phyloP scores from a whole-genome alignment of 2,329 filamentous ascomycete species.

The Stagonosporopsis vannaccii region DNA sequence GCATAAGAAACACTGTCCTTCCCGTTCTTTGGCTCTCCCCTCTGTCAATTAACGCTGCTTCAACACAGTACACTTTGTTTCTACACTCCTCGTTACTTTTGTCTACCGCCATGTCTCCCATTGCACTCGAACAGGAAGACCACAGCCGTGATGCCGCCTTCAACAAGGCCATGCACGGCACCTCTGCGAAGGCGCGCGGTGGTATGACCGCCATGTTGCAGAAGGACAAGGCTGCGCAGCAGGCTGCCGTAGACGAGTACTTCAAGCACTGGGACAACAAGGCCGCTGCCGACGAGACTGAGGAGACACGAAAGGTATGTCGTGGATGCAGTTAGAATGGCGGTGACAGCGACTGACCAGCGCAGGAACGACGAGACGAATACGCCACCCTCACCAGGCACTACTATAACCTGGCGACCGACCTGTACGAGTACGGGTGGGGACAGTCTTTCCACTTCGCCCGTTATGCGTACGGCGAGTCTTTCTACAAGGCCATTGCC shows the following conservation, averaged over 20 bases:
- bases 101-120: constrained; percentile 58
- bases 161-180: constrained; percentile 85
- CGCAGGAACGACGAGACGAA: constrained; percentile 79
- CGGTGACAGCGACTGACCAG: constrained; percentile 25
- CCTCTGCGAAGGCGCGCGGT: constrained; percentile 72
- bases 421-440: constrained; percentile 97
- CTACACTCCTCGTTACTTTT: constrained; percentile 7
- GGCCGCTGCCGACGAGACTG: constrained; percentile 78
- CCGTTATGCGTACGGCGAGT: constrained; percentile 85
- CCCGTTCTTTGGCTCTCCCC: constrained; percentile 24
- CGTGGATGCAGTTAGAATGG: constrained; percentile 1
- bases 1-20: constrained; percentile 23
- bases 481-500: constrained; percentile 89
- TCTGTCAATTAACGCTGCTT: constrained; percentile 28
- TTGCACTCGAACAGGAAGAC: constrained; percentile 79
- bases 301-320: constrained; percentile 76
- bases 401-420: constrained; percentile 97
- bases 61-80: constrained; percentile 17
- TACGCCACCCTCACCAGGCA: constrained; percentile 94
- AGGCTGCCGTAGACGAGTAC: constrained; percentile 86
- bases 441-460: constrained; percentile 97
- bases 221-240: constrained; percentile 81
- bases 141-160: constrained; percentile 87
- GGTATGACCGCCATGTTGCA: constrained; percentile 83
- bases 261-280: constrained; percentile 98